phyloP scores from a whole-genome alignment of 106 monocot species.

The Dendrobium officinale region DNA sequence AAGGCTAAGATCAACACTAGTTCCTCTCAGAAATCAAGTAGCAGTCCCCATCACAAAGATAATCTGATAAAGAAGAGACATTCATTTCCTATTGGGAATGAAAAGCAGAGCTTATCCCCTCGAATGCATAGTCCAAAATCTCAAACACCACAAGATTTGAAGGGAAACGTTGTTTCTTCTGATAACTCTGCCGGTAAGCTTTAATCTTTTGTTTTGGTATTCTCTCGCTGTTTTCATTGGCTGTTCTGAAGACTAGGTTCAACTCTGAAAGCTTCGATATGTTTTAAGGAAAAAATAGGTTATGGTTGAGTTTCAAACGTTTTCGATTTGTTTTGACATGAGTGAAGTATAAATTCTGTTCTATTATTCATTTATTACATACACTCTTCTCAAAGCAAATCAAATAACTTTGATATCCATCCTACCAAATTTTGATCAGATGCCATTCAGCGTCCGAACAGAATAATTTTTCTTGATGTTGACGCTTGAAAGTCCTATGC shows the following conservation, averaged over 20 bases:
- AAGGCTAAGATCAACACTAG: constrained; percentile 57
- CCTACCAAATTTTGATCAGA: no score
- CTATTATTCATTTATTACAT: no score
- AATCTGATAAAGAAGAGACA: constrained; percentile 58
- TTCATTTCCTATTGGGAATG: constrained; percentile 66
- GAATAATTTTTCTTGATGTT: no score
- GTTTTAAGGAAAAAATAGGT: background rate
- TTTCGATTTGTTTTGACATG: no score
- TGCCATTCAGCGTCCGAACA: no score
- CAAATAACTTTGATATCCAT: no score
- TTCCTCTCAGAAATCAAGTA: constrained; percentile 70
- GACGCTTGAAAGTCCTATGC: background rate
- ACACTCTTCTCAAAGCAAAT: no score
- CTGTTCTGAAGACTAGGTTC: background rate
- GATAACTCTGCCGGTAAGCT: constrained; percentile 49
- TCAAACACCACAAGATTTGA: constrained; percentile 40
- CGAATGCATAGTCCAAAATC: constrained; percentile 68
- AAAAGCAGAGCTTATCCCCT: constrained; percentile 57
- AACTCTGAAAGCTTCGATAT: background rate
- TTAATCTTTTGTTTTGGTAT: background rate
- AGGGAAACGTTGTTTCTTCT: constrained; percentile 43
- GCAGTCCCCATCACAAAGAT: constrained; percentile 56
- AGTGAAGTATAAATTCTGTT: no score
- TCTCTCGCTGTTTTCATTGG: background rate
- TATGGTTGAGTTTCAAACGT: no score